Base-by-base conservation (phyloP, 2,329 filamentous ascomycete genomes). In the Zymoseptoria pseudotritici region DNA sequence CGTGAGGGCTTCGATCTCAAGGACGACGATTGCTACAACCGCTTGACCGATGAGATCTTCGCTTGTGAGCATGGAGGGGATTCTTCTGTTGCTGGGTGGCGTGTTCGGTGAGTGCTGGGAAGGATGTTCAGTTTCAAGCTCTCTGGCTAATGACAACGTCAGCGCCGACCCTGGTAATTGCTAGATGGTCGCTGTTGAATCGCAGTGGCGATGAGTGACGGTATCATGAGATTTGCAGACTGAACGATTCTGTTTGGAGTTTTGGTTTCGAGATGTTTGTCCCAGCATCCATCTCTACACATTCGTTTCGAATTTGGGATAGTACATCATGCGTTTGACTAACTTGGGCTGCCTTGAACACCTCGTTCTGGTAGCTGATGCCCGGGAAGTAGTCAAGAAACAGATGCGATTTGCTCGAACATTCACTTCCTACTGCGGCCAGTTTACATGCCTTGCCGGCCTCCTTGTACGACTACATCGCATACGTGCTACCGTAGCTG, bases 21-120 rank as follows among this genome's bases (percentile, higher is more conserved):
- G 10, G 54, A 64, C 24, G 56, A 60, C 20, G 62, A 64, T 46
- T 64, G 62, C 58, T 60, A 58, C 54, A 58, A 64, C 13, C 56
- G 58, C 2, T 53, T 63, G 2, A 55, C 54, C 5, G 50, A 62
- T n/a, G 56, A 62, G 50, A 64, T 64, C 13, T 60, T 58, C 7
- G 57, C 50, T 3, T 62, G 58, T 57, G 2, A 46, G 36, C 36
- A 46, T 7, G 36, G 36, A 17, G 36, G 36, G 7, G 36, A 46
- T 0, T 46, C 36, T 46, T 17, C 36, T 1, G 13, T 46, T 4
- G 36, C 36, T 46, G 36, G 36, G 36, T 46, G 36, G 36, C 36
- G 36, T 46, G 36, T 46, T 46, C 36, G 36, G 36, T 42, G 36
- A 42, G 36, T 42, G 29, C 11, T 31, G 7, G 8, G 8, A 31